Conservation (phyloP, 257 asterid species). For the Scutellaria baicalensis region DNA sequence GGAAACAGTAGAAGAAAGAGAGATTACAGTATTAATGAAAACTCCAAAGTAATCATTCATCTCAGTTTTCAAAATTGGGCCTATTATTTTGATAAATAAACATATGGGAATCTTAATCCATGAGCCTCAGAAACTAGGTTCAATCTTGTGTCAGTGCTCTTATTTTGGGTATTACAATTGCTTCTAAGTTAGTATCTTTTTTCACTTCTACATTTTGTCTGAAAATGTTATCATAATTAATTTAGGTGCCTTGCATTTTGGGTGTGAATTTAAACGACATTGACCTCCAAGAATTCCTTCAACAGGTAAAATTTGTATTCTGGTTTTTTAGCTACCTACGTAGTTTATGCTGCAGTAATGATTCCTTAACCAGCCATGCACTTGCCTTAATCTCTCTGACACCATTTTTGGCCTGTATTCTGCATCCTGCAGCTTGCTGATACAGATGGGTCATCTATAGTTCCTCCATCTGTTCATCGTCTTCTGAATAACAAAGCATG, state of each 20-base stretch:
- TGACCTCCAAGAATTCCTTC: slow-evolving; percentile 86
- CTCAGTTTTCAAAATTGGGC: not conserved
- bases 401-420: not conserved
- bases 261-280: slow-evolving; percentile 66
- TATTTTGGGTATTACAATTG: not conserved
- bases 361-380: not conserved
- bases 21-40: not conserved
- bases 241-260: slow-evolving; percentile 86
- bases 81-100: no score
- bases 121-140: no score
- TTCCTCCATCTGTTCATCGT: slow-evolving; percentile 81
- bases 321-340: not conserved
- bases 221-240: not conserved
- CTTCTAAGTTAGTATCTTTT: not conserved
- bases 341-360: not conserved
- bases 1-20: not conserved
- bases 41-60: not conserved
- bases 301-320: slow-evolving; percentile 48
- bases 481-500: slow-evolving; percentile 92
- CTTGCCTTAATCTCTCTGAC: not conserved
- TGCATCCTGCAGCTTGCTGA: slow-evolving; percentile 60
- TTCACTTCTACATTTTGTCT: not conserved
- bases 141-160: not conserved
- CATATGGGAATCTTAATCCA: no score
- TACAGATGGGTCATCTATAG: slow-evolving; percentile 88